Conservation (phyloP, 768 basidiomycete species). For the Plicaturopsis crispa region DNA sequence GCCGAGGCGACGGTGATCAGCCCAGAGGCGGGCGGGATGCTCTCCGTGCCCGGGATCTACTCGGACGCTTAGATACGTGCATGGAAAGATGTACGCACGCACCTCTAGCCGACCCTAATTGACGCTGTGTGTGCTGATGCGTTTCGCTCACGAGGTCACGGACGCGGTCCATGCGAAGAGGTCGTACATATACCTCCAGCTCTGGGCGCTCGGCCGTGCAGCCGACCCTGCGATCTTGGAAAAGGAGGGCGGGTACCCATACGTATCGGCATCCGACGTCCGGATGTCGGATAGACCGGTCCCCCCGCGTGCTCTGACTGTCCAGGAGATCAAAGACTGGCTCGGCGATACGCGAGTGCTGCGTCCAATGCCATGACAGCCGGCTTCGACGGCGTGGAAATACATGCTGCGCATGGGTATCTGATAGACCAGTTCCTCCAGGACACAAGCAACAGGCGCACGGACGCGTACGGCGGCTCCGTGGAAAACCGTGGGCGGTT, state of each 20-base stretch:
- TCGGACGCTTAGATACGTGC: constrained; percentile 36
- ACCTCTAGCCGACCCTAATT: not conserved
- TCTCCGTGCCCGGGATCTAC: constrained; percentile 41
- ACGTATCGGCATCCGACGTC: constrained; percentile 11
- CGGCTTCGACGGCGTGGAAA: constrained; percentile 64
- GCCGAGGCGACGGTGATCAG: constrained; percentile 37
- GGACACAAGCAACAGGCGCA: constrained; percentile 30
- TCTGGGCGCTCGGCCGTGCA: constrained; percentile 37
- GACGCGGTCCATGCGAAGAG: constrained; percentile 36
- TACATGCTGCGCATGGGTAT: constrained; percentile 21
- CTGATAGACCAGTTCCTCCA: constrained; percentile 36
- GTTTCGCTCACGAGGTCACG: constrained; percentile 18
- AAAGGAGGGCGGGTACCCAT: constrained; percentile 10
- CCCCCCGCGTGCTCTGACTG: constrained; percentile 34
- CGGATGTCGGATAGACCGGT: constrained; percentile 4
- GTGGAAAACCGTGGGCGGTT: constrained; percentile 39
- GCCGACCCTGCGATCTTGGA: constrained; percentile 11
- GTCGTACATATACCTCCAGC: constrained; percentile 34
- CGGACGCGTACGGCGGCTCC: constrained; percentile 41
- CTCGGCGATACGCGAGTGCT: constrained; percentile 40
- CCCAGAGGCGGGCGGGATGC: constrained; percentile 19
- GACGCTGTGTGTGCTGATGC: not conserved
- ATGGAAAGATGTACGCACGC: constrained; percentile 45
- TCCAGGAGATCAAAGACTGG: constrained; percentile 42
- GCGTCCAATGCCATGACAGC: constrained; percentile 51